A percentile compares a stretch with the other conserved stretches of the same genome.
Evolutionary conservation across 139 green algal genomes (phyloP).

Genomic region (Micractinium conductrix): DNA sequence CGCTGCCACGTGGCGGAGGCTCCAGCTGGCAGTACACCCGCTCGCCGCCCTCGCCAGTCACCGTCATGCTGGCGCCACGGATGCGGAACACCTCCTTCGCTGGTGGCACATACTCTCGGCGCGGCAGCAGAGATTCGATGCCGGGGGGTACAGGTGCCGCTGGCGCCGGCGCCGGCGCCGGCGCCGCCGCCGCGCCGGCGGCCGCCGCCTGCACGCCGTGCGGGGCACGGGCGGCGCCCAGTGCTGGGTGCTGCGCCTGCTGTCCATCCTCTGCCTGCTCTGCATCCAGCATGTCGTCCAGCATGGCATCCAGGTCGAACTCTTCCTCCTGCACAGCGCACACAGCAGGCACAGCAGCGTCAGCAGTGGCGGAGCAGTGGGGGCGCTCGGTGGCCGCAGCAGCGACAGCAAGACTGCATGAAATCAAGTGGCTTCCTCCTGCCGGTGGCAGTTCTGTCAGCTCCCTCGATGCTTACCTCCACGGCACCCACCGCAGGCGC

Average conservation of each 20-base stretch:
- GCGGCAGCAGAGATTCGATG: slow-evolving; percentile 16
- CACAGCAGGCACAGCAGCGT: no score
- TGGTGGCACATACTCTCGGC: slow-evolving; percentile 1
- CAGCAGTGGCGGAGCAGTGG: no score
- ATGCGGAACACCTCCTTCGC: slow-evolving; percentile 12
- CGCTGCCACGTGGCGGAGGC: background rate
- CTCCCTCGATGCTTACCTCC: no score
- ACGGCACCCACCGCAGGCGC: no score
- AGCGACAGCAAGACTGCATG: no score
- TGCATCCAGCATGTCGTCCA: background rate
- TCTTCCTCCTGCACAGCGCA: no score
- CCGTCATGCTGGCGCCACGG: slow-evolving; percentile 2
- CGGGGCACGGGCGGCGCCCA: background rate
- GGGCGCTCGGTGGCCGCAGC: no score
- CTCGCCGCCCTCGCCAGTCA: slow-evolving; percentile 42
- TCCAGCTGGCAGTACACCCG: slow-evolving; percentile 53
- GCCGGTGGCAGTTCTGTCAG: no score
- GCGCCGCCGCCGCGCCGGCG: background rate
- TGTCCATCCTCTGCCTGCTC: background rate
- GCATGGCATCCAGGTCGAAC: background rate
- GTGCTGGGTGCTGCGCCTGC: background rate
- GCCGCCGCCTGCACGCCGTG: no score
- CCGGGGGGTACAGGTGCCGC: no score
- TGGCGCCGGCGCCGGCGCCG: background rate
- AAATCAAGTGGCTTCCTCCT: no score